A percentile compares a stretch with the other conserved stretches of the same genome.
These are phyloP conservation scores for Liriodendron chinense DNA, from an alignment of 164 flowering plant genomes.

Conservation along the genomic window DNA sequence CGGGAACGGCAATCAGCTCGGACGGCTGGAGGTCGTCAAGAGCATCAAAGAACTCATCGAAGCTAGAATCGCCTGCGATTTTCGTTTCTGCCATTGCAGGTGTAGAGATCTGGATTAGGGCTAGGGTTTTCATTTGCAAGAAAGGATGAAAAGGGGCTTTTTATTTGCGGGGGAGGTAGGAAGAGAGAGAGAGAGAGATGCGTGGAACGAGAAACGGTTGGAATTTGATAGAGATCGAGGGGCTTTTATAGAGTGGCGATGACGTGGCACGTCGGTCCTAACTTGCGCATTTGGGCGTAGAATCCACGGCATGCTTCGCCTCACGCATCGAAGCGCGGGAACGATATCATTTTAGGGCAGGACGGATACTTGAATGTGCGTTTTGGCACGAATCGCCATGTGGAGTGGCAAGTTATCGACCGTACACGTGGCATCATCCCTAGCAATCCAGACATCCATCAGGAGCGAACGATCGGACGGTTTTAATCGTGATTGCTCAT, in stretches of 20 bases:
- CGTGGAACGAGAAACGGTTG: background rate
- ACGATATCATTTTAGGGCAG: no score
- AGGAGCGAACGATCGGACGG: no score
- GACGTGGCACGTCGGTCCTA: background rate
- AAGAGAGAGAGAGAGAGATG: background rate
- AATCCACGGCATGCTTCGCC: no score
- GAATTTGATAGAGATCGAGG: background rate
- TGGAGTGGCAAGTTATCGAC: no score
- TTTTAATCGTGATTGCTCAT: no score
- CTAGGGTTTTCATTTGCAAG: background rate
- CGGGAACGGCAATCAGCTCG: conserved; percentile 25
- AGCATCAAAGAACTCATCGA: conserved; percentile 39
- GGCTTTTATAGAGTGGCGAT: background rate
- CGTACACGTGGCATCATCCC: no score
- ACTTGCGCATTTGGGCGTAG: background rate
- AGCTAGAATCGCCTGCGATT: background rate
- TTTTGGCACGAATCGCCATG: no score
- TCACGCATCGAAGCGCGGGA: no score
- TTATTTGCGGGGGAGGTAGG: background rate
- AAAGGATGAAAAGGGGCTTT: background rate
- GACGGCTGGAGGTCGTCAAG: conserved; percentile 38
- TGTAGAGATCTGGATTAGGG: background rate
- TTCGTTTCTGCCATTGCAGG: conserved; percentile 12
- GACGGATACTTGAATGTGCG: no score
- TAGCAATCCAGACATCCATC: no score